Conservation (phyloP, 805 yeast species). For the Candida quercuum region DNA sequence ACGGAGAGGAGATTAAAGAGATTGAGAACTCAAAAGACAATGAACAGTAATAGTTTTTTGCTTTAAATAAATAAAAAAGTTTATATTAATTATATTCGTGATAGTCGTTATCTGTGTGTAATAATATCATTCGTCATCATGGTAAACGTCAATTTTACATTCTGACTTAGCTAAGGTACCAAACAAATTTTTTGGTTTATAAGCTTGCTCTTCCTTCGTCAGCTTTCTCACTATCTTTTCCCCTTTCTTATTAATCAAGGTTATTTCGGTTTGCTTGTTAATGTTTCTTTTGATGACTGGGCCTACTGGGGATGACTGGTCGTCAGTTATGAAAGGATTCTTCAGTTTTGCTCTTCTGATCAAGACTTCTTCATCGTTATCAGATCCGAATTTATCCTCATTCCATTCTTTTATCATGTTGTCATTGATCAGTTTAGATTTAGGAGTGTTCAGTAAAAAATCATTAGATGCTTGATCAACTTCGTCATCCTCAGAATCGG, state of each 20-base stretch:
- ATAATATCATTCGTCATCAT: background rate
- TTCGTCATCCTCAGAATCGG: slow-evolving; percentile 13
- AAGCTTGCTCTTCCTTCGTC: slow-evolving; percentile 17
- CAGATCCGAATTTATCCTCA: slow-evolving; percentile 14
- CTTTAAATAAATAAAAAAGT: background rate
- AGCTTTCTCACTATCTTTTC: slow-evolving; percentile 23
- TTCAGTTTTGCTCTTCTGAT: slow-evolving; percentile 9
- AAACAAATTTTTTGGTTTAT: slow-evolving; percentile 27
- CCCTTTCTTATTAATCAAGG: slow-evolving; percentile 29
- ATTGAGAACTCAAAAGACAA: too few species aligned
- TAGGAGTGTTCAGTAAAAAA: slow-evolving; percentile 28
- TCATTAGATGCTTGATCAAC: slow-evolving; percentile 6
- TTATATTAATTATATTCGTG: too few species aligned
- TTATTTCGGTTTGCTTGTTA: slow-evolving; percentile 5
- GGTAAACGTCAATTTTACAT: slow-evolving; percentile 1
- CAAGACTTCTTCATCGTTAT: slow-evolving; percentile 16
- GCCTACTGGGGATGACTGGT: background rate
- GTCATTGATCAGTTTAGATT: slow-evolving; percentile 27
- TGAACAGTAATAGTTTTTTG: too few species aligned
- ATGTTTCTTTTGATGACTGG: background rate
- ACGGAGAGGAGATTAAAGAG: background rate
- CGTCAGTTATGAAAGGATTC: slow-evolving; percentile 20
- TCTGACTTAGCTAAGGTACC: slow-evolving; percentile 7
- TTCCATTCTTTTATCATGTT: slow-evolving; percentile 30
- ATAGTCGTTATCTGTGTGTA: too few species aligned